Percentiles rank a stretch among this genome's conserved stretches.
Conservation (phyloP, 306 rosid species). For the Vigna angularis region DNA sequence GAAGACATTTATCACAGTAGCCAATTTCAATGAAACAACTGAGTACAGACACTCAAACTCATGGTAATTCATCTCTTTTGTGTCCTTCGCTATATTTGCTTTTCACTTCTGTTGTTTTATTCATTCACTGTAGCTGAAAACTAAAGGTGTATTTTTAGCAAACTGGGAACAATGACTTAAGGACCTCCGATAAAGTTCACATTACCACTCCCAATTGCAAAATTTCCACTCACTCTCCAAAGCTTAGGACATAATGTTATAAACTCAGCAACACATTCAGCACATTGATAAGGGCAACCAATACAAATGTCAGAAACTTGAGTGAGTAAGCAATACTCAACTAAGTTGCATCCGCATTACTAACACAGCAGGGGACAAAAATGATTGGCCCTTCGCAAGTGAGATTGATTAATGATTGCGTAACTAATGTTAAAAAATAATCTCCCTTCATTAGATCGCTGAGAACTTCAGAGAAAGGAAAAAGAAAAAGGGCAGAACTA, state of each 20-base stretch:
- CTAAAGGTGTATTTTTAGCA: not conserved
- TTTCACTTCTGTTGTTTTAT: not conserved
- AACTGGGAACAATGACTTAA: not conserved
- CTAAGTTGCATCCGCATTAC: constrained; percentile 23
- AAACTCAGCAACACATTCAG: constrained; percentile 27
- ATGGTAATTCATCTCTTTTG: not conserved
- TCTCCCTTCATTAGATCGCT: constrained; percentile 50
- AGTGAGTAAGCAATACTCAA: constrained; percentile 12
- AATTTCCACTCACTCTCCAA: not conserved
- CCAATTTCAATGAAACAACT: not conserved
- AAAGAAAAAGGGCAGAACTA: constrained; percentile 44
- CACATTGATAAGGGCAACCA: not conserved
- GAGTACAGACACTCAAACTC: not conserved
- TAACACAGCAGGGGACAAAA: constrained; percentile 28
- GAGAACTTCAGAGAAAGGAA: constrained; percentile 44
- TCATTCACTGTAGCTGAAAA: not conserved
- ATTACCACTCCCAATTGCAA: not conserved
- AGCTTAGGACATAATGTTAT: not conserved
- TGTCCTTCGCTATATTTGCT: not conserved
- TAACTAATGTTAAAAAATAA: constrained; percentile 50
- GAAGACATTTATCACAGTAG: not conserved
- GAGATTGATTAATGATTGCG: constrained; percentile 41
- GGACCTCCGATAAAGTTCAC: not conserved
- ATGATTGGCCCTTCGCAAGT: constrained; percentile 2
- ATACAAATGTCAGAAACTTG: constrained; percentile 9